Percentiles rank a stretch among this genome's conserved stretches.
These are phyloP conservation scores for Thinopyrum elongatum DNA, from an alignment of 176 grass and related monocot genomes.

Conservation along the genomic window DNA sequence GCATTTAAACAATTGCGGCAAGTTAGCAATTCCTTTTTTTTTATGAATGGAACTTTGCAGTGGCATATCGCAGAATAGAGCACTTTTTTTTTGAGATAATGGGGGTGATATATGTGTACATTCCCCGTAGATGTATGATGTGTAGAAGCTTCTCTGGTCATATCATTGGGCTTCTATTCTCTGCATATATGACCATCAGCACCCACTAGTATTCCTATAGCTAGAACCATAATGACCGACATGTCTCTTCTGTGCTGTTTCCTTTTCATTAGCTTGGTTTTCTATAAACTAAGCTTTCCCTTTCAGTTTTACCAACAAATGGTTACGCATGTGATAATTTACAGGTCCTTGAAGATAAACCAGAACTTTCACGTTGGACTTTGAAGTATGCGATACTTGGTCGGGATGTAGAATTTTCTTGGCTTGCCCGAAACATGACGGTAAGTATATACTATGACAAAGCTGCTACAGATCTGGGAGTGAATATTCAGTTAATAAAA, in stretches of 20 bases:
- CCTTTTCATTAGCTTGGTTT: constrained; percentile 18
- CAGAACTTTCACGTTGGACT: constrained; percentile 81
- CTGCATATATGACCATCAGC: neutral
- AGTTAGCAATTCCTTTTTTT: neutral
- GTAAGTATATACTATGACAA: constrained; percentile 32
- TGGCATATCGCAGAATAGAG: neutral
- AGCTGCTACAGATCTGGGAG: neutral
- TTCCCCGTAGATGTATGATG: neutral
- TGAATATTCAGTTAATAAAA: constrained; percentile 15
- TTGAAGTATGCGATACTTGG: constrained; percentile 83
- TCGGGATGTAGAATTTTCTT: constrained; percentile 84
- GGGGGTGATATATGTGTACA: neutral
- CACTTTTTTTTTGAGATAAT: too few species aligned
- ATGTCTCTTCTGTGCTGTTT: neutral
- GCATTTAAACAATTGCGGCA: neutral
- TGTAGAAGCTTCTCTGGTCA: constrained; percentile 1
- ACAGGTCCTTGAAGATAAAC: constrained; percentile 88
- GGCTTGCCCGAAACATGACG: constrained; percentile 91
- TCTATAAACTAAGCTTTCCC: neutral
- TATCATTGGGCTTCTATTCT: neutral
- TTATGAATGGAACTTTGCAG: neutral
- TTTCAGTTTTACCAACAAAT: neutral
- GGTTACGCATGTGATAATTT: constrained; percentile 7
- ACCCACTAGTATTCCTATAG: neutral
- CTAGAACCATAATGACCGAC: neutral